phyloP scores from a whole-genome alignment of 345 rosid genomes.

The Erysimum cheiranthoides region DNA sequence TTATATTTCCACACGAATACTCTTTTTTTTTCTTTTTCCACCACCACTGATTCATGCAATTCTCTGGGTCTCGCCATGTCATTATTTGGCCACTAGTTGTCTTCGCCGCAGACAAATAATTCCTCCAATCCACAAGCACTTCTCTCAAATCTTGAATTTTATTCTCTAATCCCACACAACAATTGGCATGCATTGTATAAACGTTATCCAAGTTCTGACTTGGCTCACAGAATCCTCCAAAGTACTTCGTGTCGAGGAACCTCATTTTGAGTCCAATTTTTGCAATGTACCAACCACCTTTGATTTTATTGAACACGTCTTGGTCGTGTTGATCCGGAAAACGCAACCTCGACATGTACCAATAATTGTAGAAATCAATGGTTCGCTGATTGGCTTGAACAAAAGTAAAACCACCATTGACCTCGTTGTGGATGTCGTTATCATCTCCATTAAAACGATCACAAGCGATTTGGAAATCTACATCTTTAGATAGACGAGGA shows the following conservation, averaged over 20 bases:
- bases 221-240: conserved; percentile 73
- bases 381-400: conserved; percentile 62
- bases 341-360: conserved; percentile 56
- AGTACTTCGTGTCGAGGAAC: conserved; percentile 64
- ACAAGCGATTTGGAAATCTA: conserved; percentile 82
- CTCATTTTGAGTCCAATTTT: conserved; percentile 51
- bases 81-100: neutral
- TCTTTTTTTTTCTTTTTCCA: conserved; percentile 2
- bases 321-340: conserved; percentile 52
- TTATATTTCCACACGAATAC: neutral
- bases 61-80: conserved; percentile 21
- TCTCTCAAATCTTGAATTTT: conserved; percentile 62
- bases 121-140: conserved; percentile 65
- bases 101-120: conserved; percentile 27
- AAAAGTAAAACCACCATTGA: conserved; percentile 74
- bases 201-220: conserved; percentile 54
- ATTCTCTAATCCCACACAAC: conserved; percentile 62
- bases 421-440: conserved; percentile 42
- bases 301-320: conserved; percentile 37
- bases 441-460: conserved; percentile 56
- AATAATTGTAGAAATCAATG: conserved; percentile 63
- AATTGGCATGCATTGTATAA: conserved; percentile 90
- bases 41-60: conserved; percentile 25
- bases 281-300: conserved; percentile 10
- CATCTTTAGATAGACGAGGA: conserved; percentile 52